Evolutionary conservation across 1,284 basidiomycete species (phyloP).

Genomic region (Gomphus sp.): DNA sequence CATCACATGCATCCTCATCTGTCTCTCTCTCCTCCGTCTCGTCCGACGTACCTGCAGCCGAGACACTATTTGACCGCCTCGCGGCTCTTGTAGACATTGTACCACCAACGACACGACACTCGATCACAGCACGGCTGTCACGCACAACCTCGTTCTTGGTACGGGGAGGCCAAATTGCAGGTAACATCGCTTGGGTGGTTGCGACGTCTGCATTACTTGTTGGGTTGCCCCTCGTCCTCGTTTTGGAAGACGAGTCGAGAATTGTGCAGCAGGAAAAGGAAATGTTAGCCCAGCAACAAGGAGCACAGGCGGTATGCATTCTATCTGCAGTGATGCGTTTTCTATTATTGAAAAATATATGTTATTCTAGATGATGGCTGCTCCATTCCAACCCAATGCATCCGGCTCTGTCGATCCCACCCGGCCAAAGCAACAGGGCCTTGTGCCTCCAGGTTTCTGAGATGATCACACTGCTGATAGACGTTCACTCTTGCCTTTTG

Average conservation of each 20-base stretch:
- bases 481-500: background rate
- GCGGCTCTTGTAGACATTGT: conserved; percentile 93
- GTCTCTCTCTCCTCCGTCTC: conserved; percentile 68
- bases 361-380: conserved; percentile 47
- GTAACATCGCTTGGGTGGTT: conserved; percentile 90
- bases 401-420: conserved; percentile 17
- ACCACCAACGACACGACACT: conserved; percentile 79
- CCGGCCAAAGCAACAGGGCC: conserved; percentile 46
- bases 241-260: conserved; percentile 93
- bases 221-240: conserved; percentile 86
- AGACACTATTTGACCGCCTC: conserved; percentile 85
- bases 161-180: conserved; percentile 61
- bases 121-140: conserved; percentile 53
- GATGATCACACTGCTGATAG: conserved; percentile 14
- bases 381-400: conserved; percentile 38
- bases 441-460: conserved; percentile 74
- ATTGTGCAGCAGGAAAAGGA: conserved; percentile 94
- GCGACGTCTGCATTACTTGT: conserved; percentile 92
- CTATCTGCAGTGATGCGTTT: background rate
- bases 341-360: background rate
- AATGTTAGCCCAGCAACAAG: conserved; percentile 87
- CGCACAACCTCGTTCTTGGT: conserved; percentile 57
- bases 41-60: conserved; percentile 58
- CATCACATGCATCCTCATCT: conserved; percentile 57
- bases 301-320: conserved; percentile 73